Percentiles rank a stretch among this genome's conserved stretches.
Evolutionary conservation across 768 basidiomycete genomes (phyloP).

Genomic region (Boletellus ananas): DNA sequence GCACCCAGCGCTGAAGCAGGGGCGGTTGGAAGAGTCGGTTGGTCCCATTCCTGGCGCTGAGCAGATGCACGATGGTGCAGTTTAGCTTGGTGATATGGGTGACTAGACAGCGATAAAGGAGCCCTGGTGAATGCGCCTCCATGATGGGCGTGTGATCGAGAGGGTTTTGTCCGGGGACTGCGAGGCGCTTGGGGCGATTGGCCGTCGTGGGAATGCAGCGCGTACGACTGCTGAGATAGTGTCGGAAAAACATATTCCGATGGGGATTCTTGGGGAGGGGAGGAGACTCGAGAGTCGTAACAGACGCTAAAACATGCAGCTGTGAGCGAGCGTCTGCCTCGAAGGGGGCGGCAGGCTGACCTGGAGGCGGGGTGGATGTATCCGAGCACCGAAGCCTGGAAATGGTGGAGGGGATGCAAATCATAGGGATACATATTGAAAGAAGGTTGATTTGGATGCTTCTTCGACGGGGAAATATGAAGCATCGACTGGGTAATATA

Average conservation of each 20-base stretch:
- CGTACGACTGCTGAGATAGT: conserved; percentile 3
- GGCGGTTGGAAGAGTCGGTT: not conserved
- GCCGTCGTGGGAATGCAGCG: not conserved
- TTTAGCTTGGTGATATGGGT: conserved; percentile 18
- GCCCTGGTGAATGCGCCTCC: conserved; percentile 5
- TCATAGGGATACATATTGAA: conserved; percentile 16
- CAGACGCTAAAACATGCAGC: conserved; percentile 8
- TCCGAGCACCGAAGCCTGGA: conserved; percentile 2
- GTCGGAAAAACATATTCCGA: not conserved
- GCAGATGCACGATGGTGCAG: conserved; percentile 9
- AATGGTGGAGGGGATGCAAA: conserved; percentile 4
- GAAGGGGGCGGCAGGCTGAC: conserved; percentile 11
- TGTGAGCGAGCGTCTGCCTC: conserved; percentile 7
- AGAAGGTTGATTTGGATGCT: conserved; percentile 13
- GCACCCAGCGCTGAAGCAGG: not conserved
- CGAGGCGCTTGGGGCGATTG: conserved; percentile 1
- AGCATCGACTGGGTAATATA: conserved; percentile 16
- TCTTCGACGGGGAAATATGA: conserved; percentile 21
- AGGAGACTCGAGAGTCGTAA: not conserved
- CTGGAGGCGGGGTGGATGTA: conserved; percentile 7
- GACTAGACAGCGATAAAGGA: conserved; percentile 2
- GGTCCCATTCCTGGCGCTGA: conserved; percentile 6
- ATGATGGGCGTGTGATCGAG: conserved; percentile 5
- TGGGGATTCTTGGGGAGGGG: not conserved
- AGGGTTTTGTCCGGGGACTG: not conserved